Evolutionary conservation across 2,329 filamentous ascomycete genomes (phyloP).

Genomic region (Annulohypoxylon truncatum): DNA sequence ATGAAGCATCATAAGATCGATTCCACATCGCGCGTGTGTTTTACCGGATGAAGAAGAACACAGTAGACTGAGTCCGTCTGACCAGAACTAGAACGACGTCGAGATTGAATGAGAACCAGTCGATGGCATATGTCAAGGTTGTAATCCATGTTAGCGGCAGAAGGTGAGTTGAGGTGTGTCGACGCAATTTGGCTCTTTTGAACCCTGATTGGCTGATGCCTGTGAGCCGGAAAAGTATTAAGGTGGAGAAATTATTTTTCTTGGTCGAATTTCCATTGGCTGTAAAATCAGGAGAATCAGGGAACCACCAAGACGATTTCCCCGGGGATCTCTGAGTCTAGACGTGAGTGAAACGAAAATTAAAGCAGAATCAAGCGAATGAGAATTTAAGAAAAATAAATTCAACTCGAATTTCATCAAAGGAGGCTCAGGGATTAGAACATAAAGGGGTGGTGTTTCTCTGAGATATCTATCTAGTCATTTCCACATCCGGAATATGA

Average conservation of each 20-base stretch:
- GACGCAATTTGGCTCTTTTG: conserved; percentile 42
- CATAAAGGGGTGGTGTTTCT: conserved; percentile 29
- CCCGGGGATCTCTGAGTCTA: conserved; percentile 30
- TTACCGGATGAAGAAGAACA: conserved; percentile 42
- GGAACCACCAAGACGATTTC: conserved; percentile 35
- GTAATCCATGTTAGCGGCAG: conserved; percentile 48
- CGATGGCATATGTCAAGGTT: conserved; percentile 46
- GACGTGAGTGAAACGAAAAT: conserved; percentile 39
- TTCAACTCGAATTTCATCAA: conserved; percentile 30
- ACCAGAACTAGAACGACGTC: conserved; percentile 40
- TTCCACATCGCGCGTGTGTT: conserved; percentile 40
- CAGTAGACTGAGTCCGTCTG: conserved; percentile 40
- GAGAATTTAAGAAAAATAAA: conserved; percentile 38
- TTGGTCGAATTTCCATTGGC: conserved; percentile 45
- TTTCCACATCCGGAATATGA: conserved; percentile 35
- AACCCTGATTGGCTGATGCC: conserved; percentile 39
- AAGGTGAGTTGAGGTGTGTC: conserved; percentile 48
- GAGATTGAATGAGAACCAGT: conserved; percentile 48
- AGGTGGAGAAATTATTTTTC: conserved; percentile 38
- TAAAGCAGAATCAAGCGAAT: conserved; percentile 35
- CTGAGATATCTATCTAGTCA: conserved; percentile 23
- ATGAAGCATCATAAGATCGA: conserved; percentile 42
- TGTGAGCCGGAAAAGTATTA: conserved; percentile 40
- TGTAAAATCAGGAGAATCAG: conserved; percentile 46
- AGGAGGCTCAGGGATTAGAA: conserved; percentile 25